A percentile compares a stretch with the other conserved stretches of the same genome.
Conservation (phyloP, 148 eudicot genomes). For the Mesembryanthemum crystallinum region DNA sequence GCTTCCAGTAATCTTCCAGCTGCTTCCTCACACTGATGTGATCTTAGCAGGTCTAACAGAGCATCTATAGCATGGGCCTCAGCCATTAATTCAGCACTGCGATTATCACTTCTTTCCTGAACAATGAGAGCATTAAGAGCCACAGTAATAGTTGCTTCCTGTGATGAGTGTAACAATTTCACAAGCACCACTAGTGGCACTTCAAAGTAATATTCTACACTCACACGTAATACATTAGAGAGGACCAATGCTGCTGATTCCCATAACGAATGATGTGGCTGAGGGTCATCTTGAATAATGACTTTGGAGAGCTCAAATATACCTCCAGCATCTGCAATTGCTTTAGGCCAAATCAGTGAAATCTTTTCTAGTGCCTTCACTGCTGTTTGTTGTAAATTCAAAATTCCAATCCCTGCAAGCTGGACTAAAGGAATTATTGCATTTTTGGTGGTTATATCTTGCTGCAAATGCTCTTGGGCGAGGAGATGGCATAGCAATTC, state of each 20-base stretch:
- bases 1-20: slow-evolving; percentile 72
- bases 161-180: slow-evolving; percentile 57
- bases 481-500: slow-evolving; percentile 72
- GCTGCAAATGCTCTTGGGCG: slow-evolving; percentile 68
- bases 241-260: slow-evolving; percentile 73
- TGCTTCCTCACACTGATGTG: slow-evolving; percentile 74
- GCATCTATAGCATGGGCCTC: slow-evolving; percentile 73
- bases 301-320: slow-evolving; percentile 71
- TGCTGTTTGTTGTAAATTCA: slow-evolving; percentile 70
- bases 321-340: slow-evolving; percentile 79
- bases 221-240: slow-evolving; percentile 49
- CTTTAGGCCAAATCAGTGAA: slow-evolving; percentile 72
- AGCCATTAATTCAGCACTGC: slow-evolving; percentile 66
- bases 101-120: slow-evolving; percentile 53
- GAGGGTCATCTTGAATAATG: slow-evolving; percentile 68
- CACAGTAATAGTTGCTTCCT: slow-evolving; percentile 45
- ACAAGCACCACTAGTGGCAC: slow-evolving; percentile 74
- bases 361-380: slow-evolving; percentile 66
- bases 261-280: slow-evolving; percentile 63
- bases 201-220: slow-evolving; percentile 51
- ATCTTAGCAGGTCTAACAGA: slow-evolving; percentile 54
- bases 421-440: slow-evolving; percentile 75
- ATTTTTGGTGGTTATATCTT: slow-evolving; percentile 61
- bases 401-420: slow-evolving; percentile 67
- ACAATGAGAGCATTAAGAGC: slow-evolving; percentile 60